Evolutionary conservation across 2,329 filamentous ascomycete species (phyloP), one percentile per base, ranked within the genome.

Genomic region (Laburnicola sp.): DNA sequence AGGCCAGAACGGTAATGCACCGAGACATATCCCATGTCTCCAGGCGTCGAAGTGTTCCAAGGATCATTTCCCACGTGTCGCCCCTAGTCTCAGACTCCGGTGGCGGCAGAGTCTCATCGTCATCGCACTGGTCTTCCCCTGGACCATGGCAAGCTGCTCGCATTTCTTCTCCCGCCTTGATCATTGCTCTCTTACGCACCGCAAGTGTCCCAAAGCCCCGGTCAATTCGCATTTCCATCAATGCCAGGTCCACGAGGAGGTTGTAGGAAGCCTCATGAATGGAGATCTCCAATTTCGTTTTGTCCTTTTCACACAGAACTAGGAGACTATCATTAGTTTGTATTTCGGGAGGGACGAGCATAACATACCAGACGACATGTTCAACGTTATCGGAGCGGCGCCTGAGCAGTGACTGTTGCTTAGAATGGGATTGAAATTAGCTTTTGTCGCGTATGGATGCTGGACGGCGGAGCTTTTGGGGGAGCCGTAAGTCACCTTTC

Each of bases 331-430:
- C 22, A 39, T 11, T 26, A 23, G n/a, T 25, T 26, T 26, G 11
- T 11, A 2, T 28, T n/a, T 28, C 4, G 6, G 11, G 4, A 10
- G 27, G 10, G n/a, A 43, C 7, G n/a, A 6, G 6, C 4, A 7
- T 32, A 9, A 44, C 42, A 27, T 25, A 45, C 42, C 37, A 5
- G 42, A 36, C n/a, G 42, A 45, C 42, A 45, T 45, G 31, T 36
- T 45, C 31, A 36, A 45, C 28, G 31, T 22, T 41, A 30, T n/a
- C 16, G 25, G 5, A 34, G 10, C 32, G 9, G 26, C 34, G 21
- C 23, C 10, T 34, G 41, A 35, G 22, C 7, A 35, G n/a, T 26
- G 5, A 30, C 22, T 16, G 35, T 26, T n/a, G n/a, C n/a, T n/a
- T n/a, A n/a, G n/a, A n/a, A n/a, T n/a, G n/a, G n/a, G n/a, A n/a